phyloP scores from a whole-genome alignment of 306 rosid genomes.

The Spatholobus suberectus region DNA sequence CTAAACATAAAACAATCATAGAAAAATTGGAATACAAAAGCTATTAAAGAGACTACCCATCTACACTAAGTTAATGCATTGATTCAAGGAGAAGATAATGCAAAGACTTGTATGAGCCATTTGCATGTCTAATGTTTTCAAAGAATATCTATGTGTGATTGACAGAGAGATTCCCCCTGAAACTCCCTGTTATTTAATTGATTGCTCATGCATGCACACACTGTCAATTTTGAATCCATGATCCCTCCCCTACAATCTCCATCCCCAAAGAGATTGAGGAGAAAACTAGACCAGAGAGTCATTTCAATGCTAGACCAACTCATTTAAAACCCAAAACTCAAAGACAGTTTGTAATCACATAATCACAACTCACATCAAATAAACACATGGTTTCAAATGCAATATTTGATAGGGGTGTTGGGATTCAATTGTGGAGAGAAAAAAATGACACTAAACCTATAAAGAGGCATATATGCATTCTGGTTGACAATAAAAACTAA shows the following conservation, averaged over 20 bases:
- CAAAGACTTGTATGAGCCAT: conserved; percentile 7
- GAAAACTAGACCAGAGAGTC: conserved; percentile 29
- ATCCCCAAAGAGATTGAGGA: conserved; percentile 25
- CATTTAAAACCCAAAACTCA: conserved; percentile 16
- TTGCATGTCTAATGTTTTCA: not conserved
- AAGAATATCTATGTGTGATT: not conserved
- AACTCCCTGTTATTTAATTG: conserved; percentile 22
- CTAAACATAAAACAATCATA: not conserved
- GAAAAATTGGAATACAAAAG: conserved; percentile 19
- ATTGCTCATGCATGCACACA: conserved; percentile 4
- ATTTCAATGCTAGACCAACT: conserved; percentile 27
- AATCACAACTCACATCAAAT: conserved; percentile 12
- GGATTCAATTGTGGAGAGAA: not conserved
- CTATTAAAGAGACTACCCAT: not conserved
- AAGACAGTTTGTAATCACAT: conserved; percentile 28
- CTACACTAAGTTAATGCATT: not conserved
- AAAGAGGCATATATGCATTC: conserved; percentile 25
- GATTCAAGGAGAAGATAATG: conserved; percentile 21
- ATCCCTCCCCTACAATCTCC: not conserved
- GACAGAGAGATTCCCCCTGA: not conserved
- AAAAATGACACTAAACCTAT: not conserved
- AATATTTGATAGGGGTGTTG: not conserved
- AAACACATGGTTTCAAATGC: conserved; percentile 19
- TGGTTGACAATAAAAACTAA: not conserved
- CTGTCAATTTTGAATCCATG: conserved; percentile 14